These are phyloP conservation scores for Malassezia pachydermatis DNA, from an alignment of 1,284 basidiomycete species.

Conservation along the genomic window DNA sequence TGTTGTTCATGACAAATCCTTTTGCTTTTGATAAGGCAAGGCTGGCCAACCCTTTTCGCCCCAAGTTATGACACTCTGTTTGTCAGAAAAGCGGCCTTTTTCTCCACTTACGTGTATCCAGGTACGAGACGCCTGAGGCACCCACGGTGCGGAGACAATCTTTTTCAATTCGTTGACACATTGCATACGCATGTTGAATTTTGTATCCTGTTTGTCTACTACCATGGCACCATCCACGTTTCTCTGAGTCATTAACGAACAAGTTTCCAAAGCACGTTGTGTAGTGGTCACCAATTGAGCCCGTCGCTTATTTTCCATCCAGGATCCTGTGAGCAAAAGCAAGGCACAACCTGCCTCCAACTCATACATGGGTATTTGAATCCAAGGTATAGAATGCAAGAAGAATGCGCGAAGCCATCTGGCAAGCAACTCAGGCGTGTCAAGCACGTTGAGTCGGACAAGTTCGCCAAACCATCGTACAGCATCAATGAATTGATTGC, in stretches of 20 bases:
- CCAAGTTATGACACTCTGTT: conserved; percentile 5
- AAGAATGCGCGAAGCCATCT: conserved; percentile 10
- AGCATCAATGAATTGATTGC: conserved; percentile 6
- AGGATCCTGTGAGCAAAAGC: conserved; percentile 6
- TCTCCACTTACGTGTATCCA: conserved; percentile 12
- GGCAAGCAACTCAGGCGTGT: background rate
- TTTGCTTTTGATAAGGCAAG: no score
- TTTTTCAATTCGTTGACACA: background rate
- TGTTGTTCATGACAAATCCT: no score
- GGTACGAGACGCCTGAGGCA: background rate
- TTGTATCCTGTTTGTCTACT: no score
- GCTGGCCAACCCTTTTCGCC: background rate
- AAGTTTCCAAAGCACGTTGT: no score
- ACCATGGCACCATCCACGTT: no score
- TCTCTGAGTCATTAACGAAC: no score
- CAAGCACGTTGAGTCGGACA: background rate
- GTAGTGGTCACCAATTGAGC: background rate
- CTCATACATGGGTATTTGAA: conserved; percentile 8
- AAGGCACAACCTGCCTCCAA: conserved; percentile 17
- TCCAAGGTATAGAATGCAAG: conserved; percentile 2
- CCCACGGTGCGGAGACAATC: background rate
- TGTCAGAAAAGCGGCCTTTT: background rate
- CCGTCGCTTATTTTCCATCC: background rate
- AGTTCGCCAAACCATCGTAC: conserved; percentile 15
- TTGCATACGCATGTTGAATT: background rate